A percentile compares a stretch with the other conserved stretches of the same genome.
phyloP scores from a whole-genome alignment of 1,284 basidiomycete species.

The Pisolithus thermaeus region DNA sequence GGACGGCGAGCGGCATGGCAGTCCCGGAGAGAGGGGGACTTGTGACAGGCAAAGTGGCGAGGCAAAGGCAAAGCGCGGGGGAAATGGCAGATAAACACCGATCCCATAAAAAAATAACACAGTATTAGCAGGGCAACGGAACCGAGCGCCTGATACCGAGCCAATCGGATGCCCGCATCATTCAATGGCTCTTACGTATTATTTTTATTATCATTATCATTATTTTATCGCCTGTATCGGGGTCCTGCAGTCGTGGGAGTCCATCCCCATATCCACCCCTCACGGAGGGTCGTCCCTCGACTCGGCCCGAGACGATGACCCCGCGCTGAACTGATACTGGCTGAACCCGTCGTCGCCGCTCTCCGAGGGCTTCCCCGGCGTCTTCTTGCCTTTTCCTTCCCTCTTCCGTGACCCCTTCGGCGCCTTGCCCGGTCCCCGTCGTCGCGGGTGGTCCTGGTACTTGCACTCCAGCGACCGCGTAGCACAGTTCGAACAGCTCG shows the following conservation, averaged over 20 bases:
- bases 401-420: slow-evolving; percentile 39
- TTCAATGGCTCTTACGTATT: not conserved
- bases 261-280: not conserved
- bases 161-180: slow-evolving; percentile 27
- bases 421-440: slow-evolving; percentile 67
- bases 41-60: slow-evolving; percentile 33
- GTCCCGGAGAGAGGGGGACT: slow-evolving; percentile 15
- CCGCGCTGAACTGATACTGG: not conserved
- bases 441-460: slow-evolving; percentile 49
- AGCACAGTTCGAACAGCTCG: slow-evolving; percentile 54
- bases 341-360: not conserved
- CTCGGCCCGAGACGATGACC: not conserved
- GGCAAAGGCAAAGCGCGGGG: slow-evolving; percentile 34
- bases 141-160: slow-evolving; percentile 35
- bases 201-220: slow-evolving; percentile 4
- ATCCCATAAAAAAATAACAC: slow-evolving; percentile 15
- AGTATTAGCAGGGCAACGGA: slow-evolving; percentile 29
- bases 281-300: not conserved
- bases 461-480: slow-evolving; percentile 43
- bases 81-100: slow-evolving; percentile 22
- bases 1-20: slow-evolving; percentile 26
- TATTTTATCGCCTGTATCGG: not conserved
- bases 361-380: not conserved
- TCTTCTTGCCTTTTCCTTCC: not conserved
- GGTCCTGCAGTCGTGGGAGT: slow-evolving; percentile 7